Evolutionary conservation across 2,329 filamentous ascomycete genomes (phyloP), one percentile per base, ranked within the genome.

Genomic region (Neodidymelliopsis sp.): DNA sequence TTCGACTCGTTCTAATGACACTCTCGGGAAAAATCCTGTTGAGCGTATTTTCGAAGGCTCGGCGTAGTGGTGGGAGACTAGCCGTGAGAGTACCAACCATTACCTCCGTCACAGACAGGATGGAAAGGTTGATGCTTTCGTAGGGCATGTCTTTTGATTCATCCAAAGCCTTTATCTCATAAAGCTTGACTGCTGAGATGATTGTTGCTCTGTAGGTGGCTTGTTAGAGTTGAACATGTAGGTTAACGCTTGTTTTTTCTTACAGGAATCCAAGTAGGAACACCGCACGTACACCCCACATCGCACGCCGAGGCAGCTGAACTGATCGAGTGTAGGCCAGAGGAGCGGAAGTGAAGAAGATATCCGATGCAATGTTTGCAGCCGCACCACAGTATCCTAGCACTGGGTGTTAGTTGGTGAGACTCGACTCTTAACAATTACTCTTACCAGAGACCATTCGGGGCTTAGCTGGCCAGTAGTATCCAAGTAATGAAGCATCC

Each of bases 31-130:
- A 27, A n/a, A 55, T 10, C 10, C 27, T 30, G 33, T 31, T 52
- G 18, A 55, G 40, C 6, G 27, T 6, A 12, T 39, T 44, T 12
- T 52, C 52, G 35, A 55, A 52, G 1, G 49, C 46, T 2, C 38
- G 44, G n/a, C 52, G 48, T 4, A 55, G 52, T 16, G 52, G 52
- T 1, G 52, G 52, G 24, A 55, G 43, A 41, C 42, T 52, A 3
- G 52, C 43, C 6, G 48, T 49, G 22, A 55, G 24, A 11, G 34
- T 38, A 13, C 48, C 52, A 1, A 44, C 48, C 4, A 39, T 30
- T 11, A 52, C 48, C 38, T 55, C 48, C 15, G 52, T 31, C 5
- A 52, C 42, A 20, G 41, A 47, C 6, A 50, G 33, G 10, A 54
- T 43, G 9, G 27, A 36, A 7, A 55, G 35, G 10, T 48, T 55